Conservation (phyloP, 202 grass and related monocot genomes). For the Alloteropsis angusta region DNA sequence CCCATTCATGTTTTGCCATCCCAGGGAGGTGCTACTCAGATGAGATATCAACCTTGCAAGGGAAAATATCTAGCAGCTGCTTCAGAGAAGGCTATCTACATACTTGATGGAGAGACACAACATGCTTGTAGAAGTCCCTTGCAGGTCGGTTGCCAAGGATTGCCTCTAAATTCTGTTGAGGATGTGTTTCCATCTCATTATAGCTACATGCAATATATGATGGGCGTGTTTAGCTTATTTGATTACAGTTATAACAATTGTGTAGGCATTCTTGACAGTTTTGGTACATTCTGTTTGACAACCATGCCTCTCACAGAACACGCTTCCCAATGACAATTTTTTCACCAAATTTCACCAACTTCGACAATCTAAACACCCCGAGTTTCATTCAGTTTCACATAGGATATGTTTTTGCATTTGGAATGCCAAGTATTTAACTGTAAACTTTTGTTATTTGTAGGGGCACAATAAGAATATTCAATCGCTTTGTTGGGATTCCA, state of each 20-base stretch:
- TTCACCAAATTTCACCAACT: too few relatives aligned
- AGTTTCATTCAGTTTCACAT: neutral
- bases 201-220: conserved; percentile 5
- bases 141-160: conserved; percentile 45
- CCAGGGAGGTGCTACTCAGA: conserved; percentile 84
- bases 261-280: neutral
- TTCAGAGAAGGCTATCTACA: conserved; percentile 64
- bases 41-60: conserved; percentile 93
- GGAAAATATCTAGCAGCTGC: conserved; percentile 93
- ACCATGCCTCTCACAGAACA: too few relatives aligned
- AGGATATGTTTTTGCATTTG: neutral
- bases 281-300: neutral
- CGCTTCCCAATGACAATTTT: too few relatives aligned
- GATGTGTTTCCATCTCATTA: neutral
- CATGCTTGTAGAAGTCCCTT: conserved; percentile 52
- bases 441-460: conserved; percentile 39
- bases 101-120: conserved; percentile 85
- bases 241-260: neutral
- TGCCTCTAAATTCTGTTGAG: neutral
- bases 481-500: conserved; percentile 87
- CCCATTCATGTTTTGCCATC: neutral
- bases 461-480: conserved; percentile 73
- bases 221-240: neutral
- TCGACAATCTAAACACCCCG: too few relatives aligned
- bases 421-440: neutral